Evolutionary conservation across 305 asterid species (phyloP).

Genomic region (Solanum hybrid): DNA sequence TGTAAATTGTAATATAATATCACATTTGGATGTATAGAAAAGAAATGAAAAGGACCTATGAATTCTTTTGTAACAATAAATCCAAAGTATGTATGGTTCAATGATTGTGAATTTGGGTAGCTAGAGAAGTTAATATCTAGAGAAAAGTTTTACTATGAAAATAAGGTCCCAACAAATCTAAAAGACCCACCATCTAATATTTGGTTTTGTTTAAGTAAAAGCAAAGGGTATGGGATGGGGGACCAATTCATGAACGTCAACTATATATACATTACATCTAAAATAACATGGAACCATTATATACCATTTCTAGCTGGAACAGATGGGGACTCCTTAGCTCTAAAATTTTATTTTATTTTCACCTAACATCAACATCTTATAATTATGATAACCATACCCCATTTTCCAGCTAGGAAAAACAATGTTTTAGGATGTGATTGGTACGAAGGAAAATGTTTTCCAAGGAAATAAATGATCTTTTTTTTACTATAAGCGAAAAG

Average conservation of each 20-base stretch:
- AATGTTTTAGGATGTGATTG: background rate
- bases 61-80: background rate
- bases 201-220: background rate
- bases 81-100: background rate
- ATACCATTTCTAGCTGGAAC: background rate
- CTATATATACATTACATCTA: background rate
- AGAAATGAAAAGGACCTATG: background rate
- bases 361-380: background rate
- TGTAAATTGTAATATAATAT: background rate
- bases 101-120: background rate
- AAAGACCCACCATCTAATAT: constrained; percentile 2
- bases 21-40: background rate
- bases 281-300: background rate
- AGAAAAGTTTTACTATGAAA: background rate
- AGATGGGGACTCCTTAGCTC: constrained; percentile 4
- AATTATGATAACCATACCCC: background rate
- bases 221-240: constrained; percentile 1
- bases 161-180: constrained; percentile 5
- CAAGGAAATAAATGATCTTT: rapidly evolving
- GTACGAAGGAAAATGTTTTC: background rate
- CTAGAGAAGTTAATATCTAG: background rate
- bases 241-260: background rate
- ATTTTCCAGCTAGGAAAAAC: background rate
- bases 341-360: background rate
- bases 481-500: background rate